Evolutionary conservation across 768 basidiomycete species (phyloP), one percentile per base, ranked within the genome.

Genomic region (Infundibulicybe gibba): DNA sequence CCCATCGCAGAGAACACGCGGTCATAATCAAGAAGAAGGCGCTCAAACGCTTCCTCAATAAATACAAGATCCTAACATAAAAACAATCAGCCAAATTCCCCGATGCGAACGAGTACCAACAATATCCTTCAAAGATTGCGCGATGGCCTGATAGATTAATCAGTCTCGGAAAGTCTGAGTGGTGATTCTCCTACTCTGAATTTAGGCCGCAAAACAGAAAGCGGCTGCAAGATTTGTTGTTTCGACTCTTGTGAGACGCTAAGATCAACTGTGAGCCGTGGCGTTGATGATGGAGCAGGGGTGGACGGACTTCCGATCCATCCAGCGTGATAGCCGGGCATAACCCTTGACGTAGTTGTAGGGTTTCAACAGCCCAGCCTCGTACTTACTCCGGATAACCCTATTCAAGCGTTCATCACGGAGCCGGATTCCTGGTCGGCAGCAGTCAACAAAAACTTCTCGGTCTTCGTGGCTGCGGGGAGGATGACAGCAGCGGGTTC

Each of bases 301-400:
- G 25, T 15, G 12, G 15, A 58, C 70, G 39, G 61, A 93, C 92
- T 94, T 92, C 61, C 84, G 72, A 54, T 94, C 92, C 91, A 97
- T 95, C 94, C 94, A 97, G 47, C 89, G 77, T 45, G 85, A 89
- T 52, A 97, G 66, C 49, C 94, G 74, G 12, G 91, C 87, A 57
- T 97, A 98, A 0, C 95, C 95, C 59, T 94, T 94, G 42, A 94
- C 92, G 55, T 97, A 97, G 65, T 97, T 94, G 58, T 95, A 97
- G 3, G 95, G 95, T 59, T 91, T 94, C 53, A 97, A 68, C 37
- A 98, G 64, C 0, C 94, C 95, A 2, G 95, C 95, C 60, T 98
- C 94, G 65, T 97, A 97, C 67, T 97, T 98, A 58, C 90, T 92
- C 54, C 88, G 80, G 54, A 97, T 98, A 53, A 97, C 95, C 48